Evolutionary conservation across 2,329 filamentous ascomycete species (phyloP).

Genomic region (Penicillium freii): DNA sequence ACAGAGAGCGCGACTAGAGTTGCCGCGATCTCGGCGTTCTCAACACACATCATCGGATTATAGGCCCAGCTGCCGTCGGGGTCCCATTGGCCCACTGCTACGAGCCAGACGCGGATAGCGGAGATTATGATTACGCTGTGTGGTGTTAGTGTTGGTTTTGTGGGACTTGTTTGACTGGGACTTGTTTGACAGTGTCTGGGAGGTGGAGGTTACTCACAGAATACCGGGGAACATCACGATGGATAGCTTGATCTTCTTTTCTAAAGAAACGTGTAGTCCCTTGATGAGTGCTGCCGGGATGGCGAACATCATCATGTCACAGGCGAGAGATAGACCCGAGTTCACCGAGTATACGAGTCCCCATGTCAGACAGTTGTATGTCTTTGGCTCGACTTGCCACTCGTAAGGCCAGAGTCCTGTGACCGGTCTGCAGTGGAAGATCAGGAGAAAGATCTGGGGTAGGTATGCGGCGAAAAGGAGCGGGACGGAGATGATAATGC

Average conservation of each 20-base stretch:
- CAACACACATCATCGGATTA: constrained; percentile 51
- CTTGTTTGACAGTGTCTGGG: background rate
- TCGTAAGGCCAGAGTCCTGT: constrained; percentile 54
- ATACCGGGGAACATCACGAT: constrained; percentile 52
- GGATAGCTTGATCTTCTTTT: constrained; percentile 49
- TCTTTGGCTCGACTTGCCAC: constrained; percentile 43
- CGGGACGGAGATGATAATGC: constrained; percentile 31
- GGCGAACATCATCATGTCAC: constrained; percentile 52
- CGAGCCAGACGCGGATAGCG: constrained; percentile 48
- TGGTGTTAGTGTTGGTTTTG: constrained; percentile 1
- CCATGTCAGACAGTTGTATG: constrained; percentile 51
- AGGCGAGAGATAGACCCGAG: constrained; percentile 50
- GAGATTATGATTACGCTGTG: constrained; percentile 53
- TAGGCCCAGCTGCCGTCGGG: constrained; percentile 53
- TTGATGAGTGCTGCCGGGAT: constrained; percentile 52
- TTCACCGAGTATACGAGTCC: constrained; percentile 54
- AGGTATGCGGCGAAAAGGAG: constrained; percentile 45
- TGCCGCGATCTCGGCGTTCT: constrained; percentile 52
- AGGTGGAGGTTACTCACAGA: constrained; percentile 36
- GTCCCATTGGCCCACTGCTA: constrained; percentile 49
- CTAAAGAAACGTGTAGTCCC: constrained; percentile 45
- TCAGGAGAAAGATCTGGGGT: constrained; percentile 50
- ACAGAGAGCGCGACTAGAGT: constrained; percentile 54
- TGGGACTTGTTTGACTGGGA: background rate
- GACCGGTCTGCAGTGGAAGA: constrained; percentile 54